These are phyloP conservation scores for Porpolomopsis calyptriformis DNA, from an alignment of 768 basidiomycete species.

Conservation along the genomic window DNA sequence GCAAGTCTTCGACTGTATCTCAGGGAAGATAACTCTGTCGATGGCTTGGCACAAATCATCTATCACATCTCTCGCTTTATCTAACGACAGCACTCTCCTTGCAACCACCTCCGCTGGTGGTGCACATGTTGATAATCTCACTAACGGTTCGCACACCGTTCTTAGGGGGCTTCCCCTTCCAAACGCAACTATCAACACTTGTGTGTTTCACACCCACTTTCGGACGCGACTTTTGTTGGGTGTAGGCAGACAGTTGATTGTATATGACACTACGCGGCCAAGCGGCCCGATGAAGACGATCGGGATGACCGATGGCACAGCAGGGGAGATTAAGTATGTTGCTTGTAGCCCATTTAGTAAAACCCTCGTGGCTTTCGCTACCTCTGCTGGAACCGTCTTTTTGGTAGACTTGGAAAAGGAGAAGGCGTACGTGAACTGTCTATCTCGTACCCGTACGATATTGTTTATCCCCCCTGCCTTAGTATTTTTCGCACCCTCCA, in stretches of 20 bases:
- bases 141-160: constrained; percentile 39
- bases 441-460: background rate
- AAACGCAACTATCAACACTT: constrained; percentile 32
- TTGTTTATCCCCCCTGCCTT: background rate
- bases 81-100: constrained; percentile 46
- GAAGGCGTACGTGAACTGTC: constrained; percentile 19
- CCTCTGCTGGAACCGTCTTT: constrained; percentile 40
- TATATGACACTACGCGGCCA: constrained; percentile 55
- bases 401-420: constrained; percentile 71
- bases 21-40: constrained; percentile 33
- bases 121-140: constrained; percentile 52
- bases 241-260: constrained; percentile 38
- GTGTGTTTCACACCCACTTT: constrained; percentile 53
- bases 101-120: constrained; percentile 43
- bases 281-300: constrained; percentile 46
- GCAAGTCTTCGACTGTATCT: constrained; percentile 38
- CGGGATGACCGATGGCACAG: constrained; percentile 29
- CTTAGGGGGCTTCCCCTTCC: constrained; percentile 42
- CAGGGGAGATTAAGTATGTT: constrained; percentile 43
- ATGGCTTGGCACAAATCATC: constrained; percentile 41
- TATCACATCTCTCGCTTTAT: constrained; percentile 46
- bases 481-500: constrained; percentile 53
- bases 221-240: constrained; percentile 52
- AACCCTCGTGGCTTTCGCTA: constrained; percentile 52
- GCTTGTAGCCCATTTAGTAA: constrained; percentile 70